Evolutionary conservation across 2,329 filamentous ascomycete genomes (phyloP), one percentile per base, ranked within the genome.

Genomic region (Malbranchea zuffiana): DNA sequence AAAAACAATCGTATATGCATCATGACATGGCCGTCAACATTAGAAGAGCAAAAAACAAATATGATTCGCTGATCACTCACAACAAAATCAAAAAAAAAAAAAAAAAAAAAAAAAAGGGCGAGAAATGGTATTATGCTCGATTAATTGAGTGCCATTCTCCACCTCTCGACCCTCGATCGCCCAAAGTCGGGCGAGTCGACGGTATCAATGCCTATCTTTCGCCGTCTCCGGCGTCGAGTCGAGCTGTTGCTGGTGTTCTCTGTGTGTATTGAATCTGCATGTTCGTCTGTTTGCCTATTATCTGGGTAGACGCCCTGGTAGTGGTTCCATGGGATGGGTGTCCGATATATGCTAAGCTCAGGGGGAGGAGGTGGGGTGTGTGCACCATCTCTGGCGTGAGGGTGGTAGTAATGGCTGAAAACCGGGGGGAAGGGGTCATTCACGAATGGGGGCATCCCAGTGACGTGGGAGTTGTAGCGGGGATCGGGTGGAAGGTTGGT

Each of bases 321-420:
- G 18, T 16, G 10, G 11, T 19, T 29, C 17, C 23, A 7, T n/a
- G 23, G 23, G 6, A 7, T 7, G 7, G 6, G 6, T 6, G 19
- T 25, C 13, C 4, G 28, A 21, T 24, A 10, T 16, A 32, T 11
- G 20, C 4, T 31, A 6, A 4, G 28, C 18, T 25, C 5, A 21
- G 17, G 18, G 13, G 35, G 35, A 3, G 27, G 27, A n/a, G 35
- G 35, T 12, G 35, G 35, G 10, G 35, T 32, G 20, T 31, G 27
- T 8, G 35, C 19, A 19, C 27, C 19, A 8, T 10, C 5, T 6
- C 12, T 5, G 25, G 26, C 24, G 19, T 20, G 25, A 3, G 34
- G 25, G 8, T 29, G 25, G 18, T 10, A 23, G 25, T 29, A 37
- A 23, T 37, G 18, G 8, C 32, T 28, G 13, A 24, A 31, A 16